Base-by-base conservation (phyloP, 2,329 filamentous ascomycete species). In the Sporothrix variecibatus region DNA sequence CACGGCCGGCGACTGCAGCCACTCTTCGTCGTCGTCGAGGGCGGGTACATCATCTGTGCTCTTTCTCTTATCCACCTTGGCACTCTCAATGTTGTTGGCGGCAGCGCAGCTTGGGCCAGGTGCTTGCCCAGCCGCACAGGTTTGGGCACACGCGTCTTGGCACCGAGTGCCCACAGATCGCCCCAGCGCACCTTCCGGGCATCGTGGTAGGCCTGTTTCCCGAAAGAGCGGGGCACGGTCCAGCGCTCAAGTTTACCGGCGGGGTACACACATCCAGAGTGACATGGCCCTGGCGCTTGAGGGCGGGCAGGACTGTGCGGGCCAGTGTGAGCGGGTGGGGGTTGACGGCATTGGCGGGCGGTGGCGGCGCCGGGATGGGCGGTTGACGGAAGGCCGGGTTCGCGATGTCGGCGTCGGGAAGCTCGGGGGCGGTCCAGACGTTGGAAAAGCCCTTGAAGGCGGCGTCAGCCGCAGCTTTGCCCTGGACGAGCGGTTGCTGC, bases 111-210 rank as follows among this genome's bases (percentile, higher is more conserved):
- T 9, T 17, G 20, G 51, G 17, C 51, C 17, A 56, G 8, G 9
- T 23, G 26, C 8, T 20, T 20, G 70, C 56, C 58, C 17, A 92
- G 82, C 8, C 90, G 88, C 60, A 93, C 83, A 17, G 84, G 85
- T 65, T 93, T 85, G 1, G 82, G 80, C 3, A 92, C 88, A 15
- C 94, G 87, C 0, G 94, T 97, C 86, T 98, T 98, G 28, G 95
- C 95, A 0, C 96, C 96, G 0, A 98, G 86, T 0, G 95, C 94
- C 96, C 96, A 99, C 11, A 98, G 86, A 81, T 98, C 96, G 53
- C 96, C 96, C 96, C 95, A 98, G 72, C 85, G 85, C 0, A 92
- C 89, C 84, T 99, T 99, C 76, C 96, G 90, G 49, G 96, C 96
- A 80, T 98, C 96, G 78, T 93, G 94, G 84, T 95, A 98, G 0